phyloP scores from a whole-genome alignment of 2,329 filamentous ascomycete species.

The Talaromyces sp. region DNA sequence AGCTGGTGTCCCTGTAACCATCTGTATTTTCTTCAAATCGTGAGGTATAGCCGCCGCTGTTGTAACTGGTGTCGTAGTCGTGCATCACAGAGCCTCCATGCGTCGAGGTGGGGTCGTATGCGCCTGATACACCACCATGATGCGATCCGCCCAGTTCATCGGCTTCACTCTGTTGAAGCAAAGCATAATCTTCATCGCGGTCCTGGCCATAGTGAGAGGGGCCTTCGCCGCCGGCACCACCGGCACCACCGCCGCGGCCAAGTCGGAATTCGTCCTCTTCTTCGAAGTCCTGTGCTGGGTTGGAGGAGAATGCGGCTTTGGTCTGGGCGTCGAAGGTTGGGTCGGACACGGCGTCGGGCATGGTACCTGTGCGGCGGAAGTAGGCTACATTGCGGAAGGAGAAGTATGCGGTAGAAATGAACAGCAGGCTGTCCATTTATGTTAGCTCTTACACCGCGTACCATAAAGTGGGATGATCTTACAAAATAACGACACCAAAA shows the following conservation, averaged over 20 bases:
- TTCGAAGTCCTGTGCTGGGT: slow-evolving; percentile 45
- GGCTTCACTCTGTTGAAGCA: slow-evolving; percentile 48
- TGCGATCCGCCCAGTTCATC: slow-evolving; percentile 41
- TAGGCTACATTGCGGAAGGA: slow-evolving; percentile 55
- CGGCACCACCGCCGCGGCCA: slow-evolving; percentile 26
- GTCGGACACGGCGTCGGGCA: slow-evolving; percentile 46
- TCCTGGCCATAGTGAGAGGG: slow-evolving; percentile 40
- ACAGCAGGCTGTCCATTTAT: slow-evolving; percentile 47
- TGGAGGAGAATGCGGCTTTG: slow-evolving; percentile 48
- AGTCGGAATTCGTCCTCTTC: slow-evolving; percentile 46
- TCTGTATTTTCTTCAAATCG: slow-evolving; percentile 25
- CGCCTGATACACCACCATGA: slow-evolving; percentile 36
- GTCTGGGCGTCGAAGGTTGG: slow-evolving; percentile 50
- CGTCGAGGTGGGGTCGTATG: slow-evolving; percentile 39
- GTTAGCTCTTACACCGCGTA: not conserved
- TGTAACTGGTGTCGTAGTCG: slow-evolving; percentile 41
- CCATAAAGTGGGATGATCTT: slow-evolving; percentile 22
- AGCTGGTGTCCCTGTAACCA: slow-evolving; percentile 21
- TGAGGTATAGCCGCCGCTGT: slow-evolving; percentile 39
- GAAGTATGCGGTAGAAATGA: slow-evolving; percentile 51
- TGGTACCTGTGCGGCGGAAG: slow-evolving; percentile 56
- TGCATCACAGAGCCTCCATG: slow-evolving; percentile 34
- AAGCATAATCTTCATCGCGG: slow-evolving; percentile 51
- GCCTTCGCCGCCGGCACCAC: slow-evolving; percentile 31
- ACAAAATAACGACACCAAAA: slow-evolving; percentile 58